Evolutionary conservation across 805 yeast species (phyloP), one percentile per base, ranked within the genome.

Genomic region (Saccharomycopsis sp.): DNA sequence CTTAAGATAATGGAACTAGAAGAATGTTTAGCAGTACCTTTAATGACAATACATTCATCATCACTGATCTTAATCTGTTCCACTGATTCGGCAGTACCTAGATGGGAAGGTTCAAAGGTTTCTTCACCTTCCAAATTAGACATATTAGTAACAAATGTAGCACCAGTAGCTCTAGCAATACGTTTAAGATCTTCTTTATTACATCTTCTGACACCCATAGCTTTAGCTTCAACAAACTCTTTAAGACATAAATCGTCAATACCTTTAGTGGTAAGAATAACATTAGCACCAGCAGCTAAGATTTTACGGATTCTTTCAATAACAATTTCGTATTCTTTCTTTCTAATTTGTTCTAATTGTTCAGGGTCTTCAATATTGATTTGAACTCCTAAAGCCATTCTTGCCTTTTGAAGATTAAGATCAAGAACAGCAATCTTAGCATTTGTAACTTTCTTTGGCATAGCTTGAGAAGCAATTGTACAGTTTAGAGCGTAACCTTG

Each of bases 331-430:
- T 79, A 76, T 64, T 87, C 96, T 53, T 95, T 74, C 59, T 83
- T 76, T 55, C 96, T 72, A 51, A 87, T 85, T 52, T 84, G 83
- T 66, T 92, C 99, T 52, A 92, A 72, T 63, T 86, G 95, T 52
- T 92, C 96, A 31, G 99, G 98, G 59, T 92, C 96, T 53, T 85
- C 95, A 56, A 92, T 86, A 58, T 88, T 88, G 61, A 92, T 84
- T 61, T 87, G 94, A 39, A 92, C 97, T 41, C 99, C 99, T 77
- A 92, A 77, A 31, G 96, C 96, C 96, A 92, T 86, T 58, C 88
- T 76, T 2, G 95, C 92, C 60, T 88, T 89, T 60, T 94, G 98
- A 56, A 92, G 67, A 62, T 94, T 89, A 61, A 92, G 74, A 63
- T 87, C 96, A 54, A 87, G 69, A 50, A 86, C 76, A 2, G 96